Evolutionary conservation across 305 asterid genomes (phyloP).

Genomic region (Plantago rigida): DNA sequence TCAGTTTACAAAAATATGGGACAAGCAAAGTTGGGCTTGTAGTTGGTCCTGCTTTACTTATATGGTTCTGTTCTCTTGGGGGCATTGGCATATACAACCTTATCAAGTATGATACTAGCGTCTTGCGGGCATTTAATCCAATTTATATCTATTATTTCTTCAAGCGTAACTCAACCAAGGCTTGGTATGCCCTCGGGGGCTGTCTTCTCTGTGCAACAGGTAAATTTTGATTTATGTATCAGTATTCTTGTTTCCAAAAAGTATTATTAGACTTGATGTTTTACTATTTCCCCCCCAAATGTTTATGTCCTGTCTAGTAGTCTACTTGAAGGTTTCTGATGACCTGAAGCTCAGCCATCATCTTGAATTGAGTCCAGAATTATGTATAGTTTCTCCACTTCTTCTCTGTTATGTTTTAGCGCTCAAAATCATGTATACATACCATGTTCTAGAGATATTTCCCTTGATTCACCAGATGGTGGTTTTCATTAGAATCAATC

Average conservation of each 20-base stretch:
- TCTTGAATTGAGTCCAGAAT: too few relatives aligned
- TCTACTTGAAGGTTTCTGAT: constrained; percentile 11
- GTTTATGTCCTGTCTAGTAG: constrained; percentile 4
- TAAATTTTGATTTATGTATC: constrained; percentile 30
- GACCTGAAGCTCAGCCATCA: constrained; percentile 7
- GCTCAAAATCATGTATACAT: too few relatives aligned
- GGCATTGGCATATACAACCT: constrained; percentile 93
- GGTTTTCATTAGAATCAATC: too few relatives aligned
- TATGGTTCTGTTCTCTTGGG: constrained; percentile 97
- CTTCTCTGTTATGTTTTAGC: neutral
- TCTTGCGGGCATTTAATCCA: constrained; percentile 81
- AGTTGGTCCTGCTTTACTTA: constrained; percentile 93
- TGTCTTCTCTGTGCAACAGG: constrained; percentile 98
- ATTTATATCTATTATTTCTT: constrained; percentile 81
- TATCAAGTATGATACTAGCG: constrained; percentile 65
- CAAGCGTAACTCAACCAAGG: constrained; percentile 76
- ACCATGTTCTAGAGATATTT: too few relatives aligned
- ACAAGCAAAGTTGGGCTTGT: constrained; percentile 95
- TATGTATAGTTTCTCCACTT: neutral
- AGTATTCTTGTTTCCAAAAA: constrained; percentile 2
- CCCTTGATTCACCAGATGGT: too few relatives aligned
- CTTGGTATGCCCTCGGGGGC: constrained; percentile 97
- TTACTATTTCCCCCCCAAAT: neutral
- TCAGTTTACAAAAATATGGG: constrained; percentile 95
- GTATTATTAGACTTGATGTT: neutral